These are phyloP conservation scores for Hibiscus tridactylites DNA, from an alignment of 345 rosid genomes.

Conservation along the genomic window DNA sequence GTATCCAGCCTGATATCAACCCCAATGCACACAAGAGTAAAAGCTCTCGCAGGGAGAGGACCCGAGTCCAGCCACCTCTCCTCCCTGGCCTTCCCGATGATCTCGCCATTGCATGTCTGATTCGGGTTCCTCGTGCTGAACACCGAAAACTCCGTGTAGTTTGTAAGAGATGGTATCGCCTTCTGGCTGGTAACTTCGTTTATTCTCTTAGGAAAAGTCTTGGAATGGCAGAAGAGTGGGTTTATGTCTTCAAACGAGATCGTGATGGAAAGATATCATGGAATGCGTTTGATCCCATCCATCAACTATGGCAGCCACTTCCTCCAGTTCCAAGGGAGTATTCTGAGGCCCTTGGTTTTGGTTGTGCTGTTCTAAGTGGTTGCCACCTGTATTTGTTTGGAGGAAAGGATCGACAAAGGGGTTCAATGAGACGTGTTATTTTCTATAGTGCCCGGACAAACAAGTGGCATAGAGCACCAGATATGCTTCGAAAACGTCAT, in stretches of 20 bases:
- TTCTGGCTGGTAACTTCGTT: slow-evolving; percentile 65
- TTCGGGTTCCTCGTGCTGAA: slow-evolving; percentile 87
- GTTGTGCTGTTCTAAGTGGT: slow-evolving; percentile 93
- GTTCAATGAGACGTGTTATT: slow-evolving; percentile 83
- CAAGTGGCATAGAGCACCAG: slow-evolving; percentile 93
- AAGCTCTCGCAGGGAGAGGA: slow-evolving; percentile 63
- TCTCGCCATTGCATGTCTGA: slow-evolving; percentile 84
- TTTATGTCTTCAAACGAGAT: slow-evolving; percentile 83
- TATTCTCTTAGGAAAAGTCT: slow-evolving; percentile 70
- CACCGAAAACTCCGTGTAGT: slow-evolving; percentile 79
- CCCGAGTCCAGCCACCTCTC: slow-evolving; percentile 73
- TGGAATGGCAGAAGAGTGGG: slow-evolving; percentile 93
- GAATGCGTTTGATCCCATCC: slow-evolving; percentile 79
- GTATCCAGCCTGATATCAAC: slow-evolving; percentile 90
- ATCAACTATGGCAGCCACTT: slow-evolving; percentile 86
- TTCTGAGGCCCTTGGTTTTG: slow-evolving; percentile 89
- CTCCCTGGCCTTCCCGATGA: slow-evolving; percentile 94
- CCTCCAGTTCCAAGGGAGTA: slow-evolving; percentile 93
- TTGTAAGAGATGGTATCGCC: slow-evolving; percentile 83
- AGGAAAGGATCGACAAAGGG: slow-evolving; percentile 85
- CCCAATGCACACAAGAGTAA: slow-evolving; percentile 84
- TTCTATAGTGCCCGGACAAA: slow-evolving; percentile 90
- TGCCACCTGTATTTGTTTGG: slow-evolving; percentile 89
- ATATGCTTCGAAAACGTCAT: slow-evolving; percentile 95
- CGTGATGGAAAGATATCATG: slow-evolving; percentile 90